Evolutionary conservation across 2,329 filamentous ascomycete genomes (phyloP), one percentile per base, ranked within the genome.

Genomic region (Aspergillus hortae): DNA sequence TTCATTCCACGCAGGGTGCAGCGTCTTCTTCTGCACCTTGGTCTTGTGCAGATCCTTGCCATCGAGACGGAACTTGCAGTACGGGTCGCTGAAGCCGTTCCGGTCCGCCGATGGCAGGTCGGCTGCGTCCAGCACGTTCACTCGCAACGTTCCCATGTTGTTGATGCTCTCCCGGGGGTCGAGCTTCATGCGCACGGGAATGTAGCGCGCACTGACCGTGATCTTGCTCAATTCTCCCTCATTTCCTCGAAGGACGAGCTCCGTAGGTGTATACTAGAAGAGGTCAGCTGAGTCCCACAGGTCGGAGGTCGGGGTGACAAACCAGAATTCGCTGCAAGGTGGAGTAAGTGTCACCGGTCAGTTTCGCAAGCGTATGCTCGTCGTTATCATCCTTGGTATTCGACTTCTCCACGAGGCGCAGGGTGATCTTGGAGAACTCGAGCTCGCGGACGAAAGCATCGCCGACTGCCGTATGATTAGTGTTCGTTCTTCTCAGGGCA

Each of bases 101-200:
- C 91, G 86, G 66, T 99, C 94, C 25, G 92, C 92, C 1, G 94
- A 86, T 6, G 94, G 94, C n/a, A 99, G 82, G 54, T 96, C 87
- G 7, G 83, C 77, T 15, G 87, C 94, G 69, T 96, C 91, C 35
- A 97, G 77, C 15, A 99, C 82, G 64, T 97, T 91, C n/a, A 99
- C 90, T 17, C 92, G 89, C 19, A 99, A 85, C 53, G 86, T 92
- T 54, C 94, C 94, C 84, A 96, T 95, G 74, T 99, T 99, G 82
- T 96, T 97, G 79, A 99, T 96, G 66, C 91, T 96, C 74, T 99
- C 94, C 63, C 86, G 90, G 0, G 94, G 89, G 65, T 99, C 91
- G 45, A 99, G 87, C 51, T 85, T 79, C 94, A 99, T 99, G 75
- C 89, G 85, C 55, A 97, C 86, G 0, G 94, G 94, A 21, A 99